Evolutionary conservation across 2,329 filamentous ascomycete genomes (phyloP).

Genomic region (Aspergillus sp.): DNA sequence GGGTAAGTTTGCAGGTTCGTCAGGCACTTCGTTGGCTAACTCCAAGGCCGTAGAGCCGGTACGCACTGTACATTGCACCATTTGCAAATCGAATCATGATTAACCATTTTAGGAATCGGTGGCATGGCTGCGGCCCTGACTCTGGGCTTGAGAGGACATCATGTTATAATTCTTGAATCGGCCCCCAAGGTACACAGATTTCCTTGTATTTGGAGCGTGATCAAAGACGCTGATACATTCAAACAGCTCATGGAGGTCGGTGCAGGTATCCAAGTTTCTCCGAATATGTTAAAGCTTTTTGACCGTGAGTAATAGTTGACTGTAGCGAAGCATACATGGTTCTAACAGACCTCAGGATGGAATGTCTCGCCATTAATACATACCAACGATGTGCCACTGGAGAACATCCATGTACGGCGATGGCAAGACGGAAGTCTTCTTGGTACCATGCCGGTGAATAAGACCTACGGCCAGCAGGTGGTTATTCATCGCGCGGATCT

Average conservation of each 20-base stretch:
- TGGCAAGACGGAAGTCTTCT: constrained; percentile 37
- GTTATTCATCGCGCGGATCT: constrained; percentile 39
- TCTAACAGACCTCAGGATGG: constrained; percentile 28
- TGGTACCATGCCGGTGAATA: constrained; percentile 35
- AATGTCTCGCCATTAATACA: constrained; percentile 35
- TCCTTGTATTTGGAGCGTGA: not conserved
- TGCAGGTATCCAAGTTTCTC: constrained; percentile 78
- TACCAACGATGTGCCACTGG: constrained; percentile 33
- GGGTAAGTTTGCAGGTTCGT: constrained; percentile 25
- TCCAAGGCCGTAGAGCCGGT: constrained; percentile 28
- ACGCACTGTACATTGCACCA: constrained; percentile 12
- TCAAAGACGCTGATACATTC: constrained; percentile 5
- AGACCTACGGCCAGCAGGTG: constrained; percentile 34
- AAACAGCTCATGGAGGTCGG: constrained; percentile 56
- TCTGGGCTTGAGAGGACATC: constrained; percentile 34
- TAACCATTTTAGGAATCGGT: constrained; percentile 31
- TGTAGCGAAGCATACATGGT: not conserved
- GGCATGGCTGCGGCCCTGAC: constrained; percentile 38
- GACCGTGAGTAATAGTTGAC: constrained; percentile 47
- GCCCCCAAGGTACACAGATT: constrained; percentile 30
- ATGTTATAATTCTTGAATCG: constrained; percentile 33
- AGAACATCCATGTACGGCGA: constrained; percentile 36
- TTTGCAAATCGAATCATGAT: not conserved
- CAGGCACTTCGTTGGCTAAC: not conserved
- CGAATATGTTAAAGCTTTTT: constrained; percentile 75